Evolutionary conservation across 495 filamentous ascomycete genomes (phyloP).

Genomic region (Aspergillus asperescens): DNA sequence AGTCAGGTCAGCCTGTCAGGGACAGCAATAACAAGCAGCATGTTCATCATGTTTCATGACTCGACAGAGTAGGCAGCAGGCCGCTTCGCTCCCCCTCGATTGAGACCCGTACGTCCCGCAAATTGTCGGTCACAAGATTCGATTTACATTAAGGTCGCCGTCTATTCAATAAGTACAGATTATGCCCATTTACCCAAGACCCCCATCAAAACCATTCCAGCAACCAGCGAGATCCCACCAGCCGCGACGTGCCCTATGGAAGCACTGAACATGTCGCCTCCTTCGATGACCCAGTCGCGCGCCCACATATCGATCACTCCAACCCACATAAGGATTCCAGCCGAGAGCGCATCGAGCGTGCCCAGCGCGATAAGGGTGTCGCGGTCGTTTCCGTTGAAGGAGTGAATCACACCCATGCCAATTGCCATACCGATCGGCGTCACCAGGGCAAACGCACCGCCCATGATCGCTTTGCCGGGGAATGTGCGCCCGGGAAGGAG

Average conservation of each 20-base stretch:
- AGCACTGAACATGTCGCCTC: conserved; percentile 37
- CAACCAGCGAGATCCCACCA: conserved; percentile 30
- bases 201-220: conserved; percentile 38
- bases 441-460: conserved; percentile 34
- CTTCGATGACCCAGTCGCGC: conserved; percentile 42
- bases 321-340: conserved; percentile 44
- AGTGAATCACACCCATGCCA: conserved; percentile 37
- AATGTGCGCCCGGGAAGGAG: conserved; percentile 51
- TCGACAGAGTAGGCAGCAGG: too few species aligned
- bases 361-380: conserved; percentile 38
- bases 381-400: conserved; percentile 35
- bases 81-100: too few species aligned
- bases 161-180: too few species aligned
- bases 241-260: conserved; percentile 24
- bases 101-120: too few species aligned
- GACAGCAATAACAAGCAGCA: too few species aligned
- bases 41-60: too few species aligned
- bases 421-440: conserved; percentile 45
- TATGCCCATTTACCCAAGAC: conserved; percentile 45
- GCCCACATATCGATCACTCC: conserved; percentile 44
- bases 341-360: conserved; percentile 42
- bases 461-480: conserved; percentile 38
- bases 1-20: too few species aligned
- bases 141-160: too few species aligned
- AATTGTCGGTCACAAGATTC: too few species aligned